Evolutionary conservation across 2,329 filamentous ascomycete species (phyloP).

Genomic region (Biscogniauxia marginata): DNA sequence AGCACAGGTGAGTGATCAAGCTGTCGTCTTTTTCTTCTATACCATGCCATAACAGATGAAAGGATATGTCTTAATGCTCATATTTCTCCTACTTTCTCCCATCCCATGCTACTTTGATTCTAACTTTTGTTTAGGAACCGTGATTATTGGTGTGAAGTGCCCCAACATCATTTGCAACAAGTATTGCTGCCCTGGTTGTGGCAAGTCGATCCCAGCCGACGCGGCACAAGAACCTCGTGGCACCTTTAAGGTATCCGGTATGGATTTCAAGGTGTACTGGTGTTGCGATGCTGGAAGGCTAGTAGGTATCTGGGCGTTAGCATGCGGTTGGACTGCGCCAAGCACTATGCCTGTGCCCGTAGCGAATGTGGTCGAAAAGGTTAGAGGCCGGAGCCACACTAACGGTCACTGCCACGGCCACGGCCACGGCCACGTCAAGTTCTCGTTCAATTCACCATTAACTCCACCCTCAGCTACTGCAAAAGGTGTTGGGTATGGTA

Average conservation of each 20-base stretch:
- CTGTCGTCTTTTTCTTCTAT: background rate
- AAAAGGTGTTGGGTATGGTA: background rate
- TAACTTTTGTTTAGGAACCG: background rate
- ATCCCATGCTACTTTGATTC: background rate
- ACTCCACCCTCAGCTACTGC: background rate
- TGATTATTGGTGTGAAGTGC: background rate
- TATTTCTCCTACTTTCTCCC: background rate
- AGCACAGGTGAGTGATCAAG: background rate
- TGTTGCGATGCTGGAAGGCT: background rate
- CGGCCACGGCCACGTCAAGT: too few species aligned
- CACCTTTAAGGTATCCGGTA: background rate
- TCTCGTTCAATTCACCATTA: background rate
- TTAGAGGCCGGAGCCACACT: background rate
- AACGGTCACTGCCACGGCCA: background rate
- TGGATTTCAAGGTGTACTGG: background rate
- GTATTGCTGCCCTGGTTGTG: background rate
- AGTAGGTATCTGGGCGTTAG: background rate
- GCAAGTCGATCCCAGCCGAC: background rate
- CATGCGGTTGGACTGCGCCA: background rate
- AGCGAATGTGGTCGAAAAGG: background rate
- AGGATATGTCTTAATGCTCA: background rate
- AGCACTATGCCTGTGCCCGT: background rate
- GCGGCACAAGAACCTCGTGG: background rate
- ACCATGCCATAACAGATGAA: background rate
- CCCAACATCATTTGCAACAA: background rate